Evolutionary conservation across 2,329 filamentous ascomycete genomes (phyloP).

Genomic region (Sporothrix sp.): DNA sequence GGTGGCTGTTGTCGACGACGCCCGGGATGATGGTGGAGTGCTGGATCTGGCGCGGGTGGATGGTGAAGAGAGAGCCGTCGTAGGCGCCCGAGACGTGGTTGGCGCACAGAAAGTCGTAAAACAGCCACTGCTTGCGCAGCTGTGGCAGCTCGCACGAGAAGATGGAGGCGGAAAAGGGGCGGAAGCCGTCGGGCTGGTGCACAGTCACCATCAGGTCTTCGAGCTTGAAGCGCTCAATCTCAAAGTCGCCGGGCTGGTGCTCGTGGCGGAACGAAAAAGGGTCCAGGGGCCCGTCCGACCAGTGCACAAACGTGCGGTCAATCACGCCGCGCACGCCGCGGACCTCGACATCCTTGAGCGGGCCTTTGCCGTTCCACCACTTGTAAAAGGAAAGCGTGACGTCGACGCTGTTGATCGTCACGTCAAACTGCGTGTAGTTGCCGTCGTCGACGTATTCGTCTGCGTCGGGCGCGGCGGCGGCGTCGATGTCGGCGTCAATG

Average conservation of each 20-base stretch:
- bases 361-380: conserved; percentile 95
- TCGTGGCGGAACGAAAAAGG: conserved; percentile 81
- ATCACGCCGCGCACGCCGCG: conserved; percentile 88
- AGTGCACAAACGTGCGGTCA: conserved; percentile 75
- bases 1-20: conserved; percentile 45
- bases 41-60: conserved; percentile 87
- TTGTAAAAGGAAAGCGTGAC: conserved; percentile 96
- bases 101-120: conserved; percentile 93
- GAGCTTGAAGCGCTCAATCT: conserved; percentile 93
- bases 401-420: conserved; percentile 90
- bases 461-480: conserved; percentile 30
- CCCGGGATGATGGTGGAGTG: conserved; percentile 46
- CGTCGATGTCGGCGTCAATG: background rate
- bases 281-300: conserved; percentile 59
- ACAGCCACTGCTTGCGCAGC: conserved; percentile 89
- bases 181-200: conserved; percentile 80
- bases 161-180: conserved; percentile 92
- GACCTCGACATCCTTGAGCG: conserved; percentile 85
- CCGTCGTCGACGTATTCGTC: conserved; percentile 56
- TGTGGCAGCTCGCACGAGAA: conserved; percentile 92
- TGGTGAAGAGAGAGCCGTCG: conserved; percentile 92
- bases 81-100: conserved; percentile 94
- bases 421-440: conserved; percentile 95
- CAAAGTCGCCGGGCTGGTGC: conserved; percentile 86
- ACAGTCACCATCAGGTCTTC: conserved; percentile 87